Evolutionary conservation across 2,329 filamentous ascomycete species (phyloP), one percentile per base, ranked within the genome.

Genomic region (Gremmenia infestans): DNA sequence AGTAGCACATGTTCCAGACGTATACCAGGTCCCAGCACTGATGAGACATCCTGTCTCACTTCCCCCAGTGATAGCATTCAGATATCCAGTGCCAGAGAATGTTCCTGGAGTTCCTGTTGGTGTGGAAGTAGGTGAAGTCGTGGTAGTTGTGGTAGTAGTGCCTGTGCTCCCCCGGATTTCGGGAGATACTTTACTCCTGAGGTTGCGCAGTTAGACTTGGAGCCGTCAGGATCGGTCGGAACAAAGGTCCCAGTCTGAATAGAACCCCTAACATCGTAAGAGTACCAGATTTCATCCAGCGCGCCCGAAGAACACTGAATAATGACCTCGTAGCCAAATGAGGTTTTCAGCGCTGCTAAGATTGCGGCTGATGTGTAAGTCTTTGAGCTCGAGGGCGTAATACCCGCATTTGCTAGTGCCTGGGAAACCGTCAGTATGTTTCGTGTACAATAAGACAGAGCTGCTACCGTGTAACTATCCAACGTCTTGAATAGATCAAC

Each of bases 401-500:
- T 84, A 17, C 83, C 86, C 1, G 85, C 86, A 14, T 77, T 78
- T 3, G 78, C 71, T 22, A 91, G 78, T 70, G 78, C 79, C 70
- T 79, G 57, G 14, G 25, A 50, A 9, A 23, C 52, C 52, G 47
- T 65, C 63, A 28, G 62, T 65, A 55, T 62, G 56, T 4, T 19
- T 56, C 42, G 36, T 22, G 52, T 35, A 53, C 28, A 23, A 35
- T n/a, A 45, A 14, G 25, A 11, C 43, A 66, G 68, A 48, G 42
- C 42, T 45, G 22, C 5, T 57, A 79, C 79, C 54, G 81, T 67
- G 69, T 89, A 89, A 12, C 83, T 84, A 12, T 86, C 82, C 8
- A 90, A 75, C 0, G 74, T 74, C 70, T 87, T 81, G 76, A 88
- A 91, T 2, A 90, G 68, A 22, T 78, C 75, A 4, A 89, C 84